Evolutionary conservation across 73 alveolate species (phyloP).

Genomic region (Paramecium tetraurelia): DNA sequence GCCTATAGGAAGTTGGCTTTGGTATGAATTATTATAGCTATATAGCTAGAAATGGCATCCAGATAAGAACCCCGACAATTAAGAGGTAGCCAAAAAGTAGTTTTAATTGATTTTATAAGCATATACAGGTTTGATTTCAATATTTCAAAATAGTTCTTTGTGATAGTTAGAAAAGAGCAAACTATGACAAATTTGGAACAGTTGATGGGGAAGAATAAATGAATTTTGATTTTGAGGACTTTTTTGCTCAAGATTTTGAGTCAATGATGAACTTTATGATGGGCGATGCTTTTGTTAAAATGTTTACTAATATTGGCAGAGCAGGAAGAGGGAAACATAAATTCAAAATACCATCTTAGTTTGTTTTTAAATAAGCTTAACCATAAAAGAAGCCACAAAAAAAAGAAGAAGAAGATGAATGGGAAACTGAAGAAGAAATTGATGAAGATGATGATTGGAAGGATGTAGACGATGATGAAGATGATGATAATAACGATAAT

Average conservation of each 20-base stretch:
- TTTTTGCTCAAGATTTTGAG: neutral
- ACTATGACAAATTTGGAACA: constrained; percentile 42
- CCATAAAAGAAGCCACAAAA: neutral
- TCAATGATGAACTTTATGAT: constrained; percentile 18
- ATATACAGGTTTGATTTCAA: neutral
- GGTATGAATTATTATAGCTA: neutral
- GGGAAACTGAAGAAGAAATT: constrained; percentile 54
- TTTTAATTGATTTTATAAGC: constrained; percentile 74
- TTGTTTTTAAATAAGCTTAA: neutral
- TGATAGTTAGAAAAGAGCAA: neutral
- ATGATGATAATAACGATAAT: neutral
- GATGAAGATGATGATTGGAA: constrained; percentile 22
- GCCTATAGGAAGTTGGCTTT: constrained; percentile 72
- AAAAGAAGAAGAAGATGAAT: constrained; percentile 32
- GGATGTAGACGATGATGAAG: constrained; percentile 9
- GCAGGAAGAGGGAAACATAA: neutral
- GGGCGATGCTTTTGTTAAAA: constrained; percentile 1
- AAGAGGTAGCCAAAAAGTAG: constrained; percentile 70
- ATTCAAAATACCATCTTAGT: neutral
- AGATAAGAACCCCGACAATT: constrained; percentile 56
- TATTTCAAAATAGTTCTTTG: neutral
- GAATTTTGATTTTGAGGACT: constrained; percentile 6
- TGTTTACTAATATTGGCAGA: neutral
- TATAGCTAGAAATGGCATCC: constrained; percentile 55
- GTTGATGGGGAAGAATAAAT: neutral